phyloP scores from a whole-genome alignment of 2,329 filamentous ascomycete species.

The Verticillium dahliae region DNA sequence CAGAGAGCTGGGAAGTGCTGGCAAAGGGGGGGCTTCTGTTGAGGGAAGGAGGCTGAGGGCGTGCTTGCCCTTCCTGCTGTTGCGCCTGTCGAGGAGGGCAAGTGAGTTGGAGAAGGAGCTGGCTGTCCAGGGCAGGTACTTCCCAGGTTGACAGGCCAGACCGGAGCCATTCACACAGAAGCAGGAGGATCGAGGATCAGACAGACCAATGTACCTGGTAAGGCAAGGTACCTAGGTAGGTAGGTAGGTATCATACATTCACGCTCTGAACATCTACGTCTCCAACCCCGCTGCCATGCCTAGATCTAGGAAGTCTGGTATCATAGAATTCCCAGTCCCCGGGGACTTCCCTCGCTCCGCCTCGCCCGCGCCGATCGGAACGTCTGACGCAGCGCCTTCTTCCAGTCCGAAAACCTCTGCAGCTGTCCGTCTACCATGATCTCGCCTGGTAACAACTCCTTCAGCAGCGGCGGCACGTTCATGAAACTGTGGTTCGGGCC shows the following conservation, averaged over 20 bases:
- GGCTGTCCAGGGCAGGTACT: no score
- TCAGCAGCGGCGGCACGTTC: slow-evolving; percentile 26
- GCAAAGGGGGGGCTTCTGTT: no score
- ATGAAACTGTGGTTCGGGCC: slow-evolving; percentile 29
- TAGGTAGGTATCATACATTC: background rate
- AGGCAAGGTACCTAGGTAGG: no score
- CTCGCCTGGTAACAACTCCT: slow-evolving; percentile 27
- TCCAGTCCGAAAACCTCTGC: slow-evolving; percentile 27
- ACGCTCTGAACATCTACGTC: background rate
- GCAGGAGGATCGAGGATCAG: no score
- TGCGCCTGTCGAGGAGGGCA: no score
- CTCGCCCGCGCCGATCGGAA: slow-evolving; percentile 6
- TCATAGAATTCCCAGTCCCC: slow-evolving; percentile 1
- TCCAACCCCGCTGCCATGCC: background rate
- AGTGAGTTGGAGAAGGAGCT: no score
- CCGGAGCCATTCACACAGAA: no score
- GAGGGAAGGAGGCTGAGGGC: no score
- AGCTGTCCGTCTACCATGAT: slow-evolving; percentile 27
- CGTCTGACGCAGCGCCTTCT: slow-evolving; percentile 20
- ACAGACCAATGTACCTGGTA: no score
- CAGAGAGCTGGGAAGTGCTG: no score
- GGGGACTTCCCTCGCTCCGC: background rate
- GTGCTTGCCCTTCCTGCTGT: no score
- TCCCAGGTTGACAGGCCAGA: no score
- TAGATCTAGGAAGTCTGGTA: background rate